Evolutionary conservation across 148 eudicot species (phyloP).

Genomic region (Dianthus caryophyllus): DNA sequence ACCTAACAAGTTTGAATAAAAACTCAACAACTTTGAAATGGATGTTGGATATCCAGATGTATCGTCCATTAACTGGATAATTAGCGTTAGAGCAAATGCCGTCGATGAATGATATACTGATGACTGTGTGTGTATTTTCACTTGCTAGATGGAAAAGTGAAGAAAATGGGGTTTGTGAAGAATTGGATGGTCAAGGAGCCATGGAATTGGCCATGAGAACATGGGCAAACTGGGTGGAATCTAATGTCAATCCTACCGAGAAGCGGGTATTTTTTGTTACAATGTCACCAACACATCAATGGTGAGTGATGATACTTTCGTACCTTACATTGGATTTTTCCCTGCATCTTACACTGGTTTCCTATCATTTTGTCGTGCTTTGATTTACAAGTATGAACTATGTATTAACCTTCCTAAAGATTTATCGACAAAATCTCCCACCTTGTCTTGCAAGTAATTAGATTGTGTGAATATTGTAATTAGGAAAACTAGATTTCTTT

Average conservation of each 20-base stretch:
- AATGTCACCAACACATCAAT: slow-evolving; percentile 91
- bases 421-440: too few species aligned
- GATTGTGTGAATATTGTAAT: too few species aligned
- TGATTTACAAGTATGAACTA: not conserved
- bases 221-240: slow-evolving; percentile 82
- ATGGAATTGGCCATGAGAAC: slow-evolving; percentile 94
- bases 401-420: too few species aligned
- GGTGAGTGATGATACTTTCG: slow-evolving; percentile 34
- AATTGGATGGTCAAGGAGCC: slow-evolving; percentile 63
- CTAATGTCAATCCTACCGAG: slow-evolving; percentile 50
- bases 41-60: too few species aligned
- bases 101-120: slow-evolving; percentile 14
- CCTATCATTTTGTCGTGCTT: not conserved
- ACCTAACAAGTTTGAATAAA: too few species aligned
- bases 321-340: slow-evolving; percentile 5
- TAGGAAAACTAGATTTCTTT: too few species aligned
- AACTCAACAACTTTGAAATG: too few species aligned
- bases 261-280: slow-evolving; percentile 79
- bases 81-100: not conserved
- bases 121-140: slow-evolving; percentile 4
- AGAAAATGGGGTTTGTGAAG: slow-evolving; percentile 68
- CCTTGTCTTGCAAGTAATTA: too few species aligned
- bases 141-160: slow-evolving; percentile 64
- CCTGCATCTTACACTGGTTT: not conserved
- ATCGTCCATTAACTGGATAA: too few species aligned